Evolutionary conservation across 768 basidiomycete species (phyloP), one percentile per base, ranked within the genome.

Genomic region (Mycena metata): DNA sequence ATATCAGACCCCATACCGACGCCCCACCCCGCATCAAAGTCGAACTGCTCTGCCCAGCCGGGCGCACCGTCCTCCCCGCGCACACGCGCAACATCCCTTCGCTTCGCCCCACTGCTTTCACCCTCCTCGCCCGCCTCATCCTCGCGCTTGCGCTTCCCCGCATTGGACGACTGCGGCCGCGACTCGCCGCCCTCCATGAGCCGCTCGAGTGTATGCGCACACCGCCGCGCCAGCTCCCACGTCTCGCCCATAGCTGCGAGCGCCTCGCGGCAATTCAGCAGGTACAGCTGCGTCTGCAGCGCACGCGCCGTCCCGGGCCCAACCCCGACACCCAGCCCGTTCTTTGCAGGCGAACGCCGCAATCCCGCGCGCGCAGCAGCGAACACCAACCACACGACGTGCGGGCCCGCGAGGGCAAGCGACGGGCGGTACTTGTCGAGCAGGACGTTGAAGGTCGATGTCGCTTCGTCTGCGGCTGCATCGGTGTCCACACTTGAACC

Each of bases 261-360:
- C n/a, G 77, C 77, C 36, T 78, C 77, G 30, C 76, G 64, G 62
- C 76, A 78, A 49, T 75, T 76, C 16, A 77, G 69, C 11, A 78
- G 66, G 62, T 77, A 73, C 43, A 77, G 46, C 56, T 76, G 77
- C 12, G 74, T 77, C 61, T 77, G 76, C 39, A 75, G 71, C 42
- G 73, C 72, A 33, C 72, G 68, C 30, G 73, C 71, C 42, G 69
- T 47, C 33, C 69, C 50, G 0, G 64, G 42, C 4, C 63, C 15
- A 4, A 64, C 17, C 33, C 67, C 69, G 23, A 63, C 30, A 23
- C 69, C 70, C 24, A 66, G 71, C 19, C 68, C 69, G 17, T 69
- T n/a, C 26, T 50, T 30, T 46, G 35, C 17, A 24, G 16, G 19
- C 26, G 39, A 6, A 16, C 63, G 54, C 15, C 30, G 58, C 43